Conservation (phyloP, 2,329 filamentous ascomycete genomes). For the Aspergillus puulaauensis region DNA sequence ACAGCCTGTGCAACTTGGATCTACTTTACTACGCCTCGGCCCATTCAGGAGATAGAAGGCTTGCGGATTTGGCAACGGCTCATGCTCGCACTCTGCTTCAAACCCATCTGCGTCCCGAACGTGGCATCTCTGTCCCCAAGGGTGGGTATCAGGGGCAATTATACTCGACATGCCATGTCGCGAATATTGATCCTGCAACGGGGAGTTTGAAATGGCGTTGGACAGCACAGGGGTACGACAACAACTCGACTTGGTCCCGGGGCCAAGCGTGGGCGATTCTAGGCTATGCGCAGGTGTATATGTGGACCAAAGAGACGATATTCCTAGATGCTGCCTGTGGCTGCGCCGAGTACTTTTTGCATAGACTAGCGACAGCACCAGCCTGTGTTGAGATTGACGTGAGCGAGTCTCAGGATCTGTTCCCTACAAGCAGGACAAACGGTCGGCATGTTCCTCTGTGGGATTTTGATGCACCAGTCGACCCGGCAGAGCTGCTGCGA, state of each 20-base stretch:
- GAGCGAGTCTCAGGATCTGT: background rate
- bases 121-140: background rate
- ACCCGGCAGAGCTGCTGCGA: constrained; percentile 25
- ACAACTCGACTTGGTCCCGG: constrained; percentile 23
- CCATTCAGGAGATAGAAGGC: constrained; percentile 20
- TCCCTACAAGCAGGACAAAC: background rate
- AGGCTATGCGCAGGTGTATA: constrained; percentile 42
- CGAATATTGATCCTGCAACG: constrained; percentile 20
- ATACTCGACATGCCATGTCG: constrained; percentile 22
- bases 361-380: constrained; percentile 32
- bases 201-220: constrained; percentile 16
- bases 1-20: constrained; percentile 44
- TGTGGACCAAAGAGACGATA: constrained; percentile 30
- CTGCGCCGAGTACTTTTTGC: constrained; percentile 40
- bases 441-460: constrained; percentile 29
- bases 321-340: constrained; percentile 36
- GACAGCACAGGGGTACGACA: constrained; percentile 23
- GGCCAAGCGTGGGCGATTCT: constrained; percentile 28
- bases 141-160: constrained; percentile 4
- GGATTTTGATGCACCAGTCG: constrained; percentile 43
- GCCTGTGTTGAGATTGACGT: constrained; percentile 4
- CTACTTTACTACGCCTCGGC: constrained; percentile 39
- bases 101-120: constrained; percentile 26
- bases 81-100: constrained; percentile 39
- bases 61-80: constrained; percentile 38